Percentiles rank a stretch among this genome's conserved stretches.
These are phyloP conservation scores for Rhodamnia argentea DNA, from an alignment of 345 rosid species.

Conservation along the genomic window DNA sequence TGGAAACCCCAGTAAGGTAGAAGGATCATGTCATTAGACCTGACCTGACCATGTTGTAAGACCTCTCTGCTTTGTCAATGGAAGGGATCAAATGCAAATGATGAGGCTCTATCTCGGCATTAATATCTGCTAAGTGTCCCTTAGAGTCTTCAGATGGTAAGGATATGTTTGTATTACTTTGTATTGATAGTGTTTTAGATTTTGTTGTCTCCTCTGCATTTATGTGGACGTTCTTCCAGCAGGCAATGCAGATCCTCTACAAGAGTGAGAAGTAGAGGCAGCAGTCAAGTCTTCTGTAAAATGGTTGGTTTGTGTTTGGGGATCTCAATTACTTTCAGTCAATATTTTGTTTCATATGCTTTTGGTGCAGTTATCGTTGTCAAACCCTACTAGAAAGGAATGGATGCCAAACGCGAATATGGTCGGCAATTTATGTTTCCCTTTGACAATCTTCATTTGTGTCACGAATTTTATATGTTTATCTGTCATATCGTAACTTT, in stretches of 20 bases:
- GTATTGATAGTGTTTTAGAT: not conserved
- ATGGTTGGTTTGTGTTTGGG: conserved; percentile 20
- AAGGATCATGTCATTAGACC: conserved; percentile 31
- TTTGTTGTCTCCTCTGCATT: not conserved
- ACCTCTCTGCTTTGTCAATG: conserved; percentile 42
- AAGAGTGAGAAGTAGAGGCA: conserved; percentile 16
- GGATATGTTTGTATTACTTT: not conserved
- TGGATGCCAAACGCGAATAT: too few species aligned
- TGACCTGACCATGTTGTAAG: conserved; percentile 48
- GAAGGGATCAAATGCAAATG: conserved; percentile 50
- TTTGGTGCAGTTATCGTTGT: not conserved
- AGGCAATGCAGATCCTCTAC: conserved; percentile 16
- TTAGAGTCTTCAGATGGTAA: conserved; percentile 13
- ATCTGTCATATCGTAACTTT: too few species aligned
- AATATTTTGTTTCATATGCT: not conserved
- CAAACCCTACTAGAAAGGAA: too few species aligned
- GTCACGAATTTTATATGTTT: too few species aligned
- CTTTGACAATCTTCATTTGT: too few species aligned
- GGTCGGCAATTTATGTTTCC: too few species aligned
- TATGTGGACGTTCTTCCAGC: conserved; percentile 8
- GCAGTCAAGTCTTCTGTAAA: conserved; percentile 13
- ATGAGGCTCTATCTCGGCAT: conserved; percentile 25
- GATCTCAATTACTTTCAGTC: not conserved
- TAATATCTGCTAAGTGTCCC: conserved; percentile 14
- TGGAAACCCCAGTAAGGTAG: conserved; percentile 37